A percentile compares a stretch with the other conserved stretches of the same genome.
phyloP scores from a whole-genome alignment of 2,329 filamentous ascomycete species.

The Didymosphaeria variabile region DNA sequence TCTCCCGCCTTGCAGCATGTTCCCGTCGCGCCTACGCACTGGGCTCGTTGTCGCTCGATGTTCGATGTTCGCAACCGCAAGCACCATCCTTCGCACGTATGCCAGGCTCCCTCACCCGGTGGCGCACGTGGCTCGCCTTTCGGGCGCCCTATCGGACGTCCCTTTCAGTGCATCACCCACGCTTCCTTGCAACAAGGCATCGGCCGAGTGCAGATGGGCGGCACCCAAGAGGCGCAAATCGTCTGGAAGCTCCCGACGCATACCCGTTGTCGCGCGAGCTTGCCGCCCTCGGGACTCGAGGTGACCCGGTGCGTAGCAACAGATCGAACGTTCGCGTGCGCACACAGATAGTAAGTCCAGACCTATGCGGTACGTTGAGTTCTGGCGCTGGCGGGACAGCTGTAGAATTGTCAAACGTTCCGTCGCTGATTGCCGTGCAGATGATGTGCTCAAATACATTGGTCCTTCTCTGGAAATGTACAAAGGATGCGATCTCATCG shows the following conservation, averaged over 20 bases:
- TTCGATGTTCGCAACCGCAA: neutral
- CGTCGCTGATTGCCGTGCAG: slow-evolving; percentile 49
- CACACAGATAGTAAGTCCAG: slow-evolving; percentile 53
- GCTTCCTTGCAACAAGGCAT: neutral
- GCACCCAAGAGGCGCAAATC: neutral
- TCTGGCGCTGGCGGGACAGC: slow-evolving; percentile 15
- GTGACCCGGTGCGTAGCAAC: neutral
- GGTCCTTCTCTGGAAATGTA: slow-evolving; percentile 73
- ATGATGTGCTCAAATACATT: slow-evolving; percentile 76
- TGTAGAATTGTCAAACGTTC: neutral
- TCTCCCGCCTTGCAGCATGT: too few species aligned
- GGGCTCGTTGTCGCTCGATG: neutral
- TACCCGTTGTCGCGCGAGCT: slow-evolving; percentile 8
- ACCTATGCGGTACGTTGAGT: slow-evolving; percentile 55
- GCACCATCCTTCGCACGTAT: neutral
- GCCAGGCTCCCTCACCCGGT: slow-evolving; percentile 1
- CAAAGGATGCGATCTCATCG: slow-evolving; percentile 82
- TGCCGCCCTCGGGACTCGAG: neutral
- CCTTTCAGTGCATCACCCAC: neutral
- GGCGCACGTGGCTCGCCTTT: neutral
- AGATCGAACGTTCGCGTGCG: slow-evolving; percentile 17
- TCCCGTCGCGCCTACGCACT: neutral
- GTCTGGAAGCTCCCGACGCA: neutral
- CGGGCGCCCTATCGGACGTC: neutral
- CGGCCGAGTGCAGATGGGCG: neutral